Evolutionary conservation across 306 rosid species (phyloP).

Genomic region (Acacia melanoxylon): DNA sequence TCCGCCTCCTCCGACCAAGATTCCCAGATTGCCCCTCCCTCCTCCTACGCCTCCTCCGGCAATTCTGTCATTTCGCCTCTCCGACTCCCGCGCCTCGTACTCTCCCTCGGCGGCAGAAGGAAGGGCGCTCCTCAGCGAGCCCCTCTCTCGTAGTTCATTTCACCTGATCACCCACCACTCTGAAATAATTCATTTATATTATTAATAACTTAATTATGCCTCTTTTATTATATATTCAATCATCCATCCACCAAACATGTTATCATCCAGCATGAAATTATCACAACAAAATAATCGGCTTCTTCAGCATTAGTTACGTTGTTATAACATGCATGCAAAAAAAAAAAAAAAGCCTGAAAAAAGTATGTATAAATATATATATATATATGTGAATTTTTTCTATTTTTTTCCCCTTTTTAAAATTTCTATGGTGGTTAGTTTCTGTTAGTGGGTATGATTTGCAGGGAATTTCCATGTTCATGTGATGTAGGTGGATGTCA

Average conservation of each 20-base stretch:
- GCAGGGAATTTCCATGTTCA: constrained; percentile 31
- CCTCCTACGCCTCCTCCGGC: constrained; percentile 40
- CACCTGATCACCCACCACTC: background rate
- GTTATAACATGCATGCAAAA: background rate
- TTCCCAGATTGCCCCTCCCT: constrained; percentile 49
- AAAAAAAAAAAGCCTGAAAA: no score
- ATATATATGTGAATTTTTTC: constrained; percentile 31
- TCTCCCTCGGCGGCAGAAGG: constrained; percentile 77
- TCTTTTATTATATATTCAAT: background rate
- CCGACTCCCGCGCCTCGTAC: constrained; percentile 64
- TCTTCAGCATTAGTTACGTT: background rate
- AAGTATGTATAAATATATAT: background rate
- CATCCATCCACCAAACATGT: background rate
- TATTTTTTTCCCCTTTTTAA: background rate
- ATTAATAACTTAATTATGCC: background rate
- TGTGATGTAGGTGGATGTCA: constrained; percentile 25
- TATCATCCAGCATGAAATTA: background rate
- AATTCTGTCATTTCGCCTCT: constrained; percentile 49
- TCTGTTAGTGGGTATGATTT: constrained; percentile 11
- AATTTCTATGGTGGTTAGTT: background rate
- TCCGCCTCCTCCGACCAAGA: constrained; percentile 68
- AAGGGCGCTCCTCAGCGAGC: constrained; percentile 99
- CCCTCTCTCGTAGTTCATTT: constrained; percentile 62
- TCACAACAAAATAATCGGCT: constrained; percentile 19
- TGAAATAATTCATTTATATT: background rate